Evolutionary conservation across 2,329 filamentous ascomycete species (phyloP).

Genomic region (Coniochaeta sp.): DNA sequence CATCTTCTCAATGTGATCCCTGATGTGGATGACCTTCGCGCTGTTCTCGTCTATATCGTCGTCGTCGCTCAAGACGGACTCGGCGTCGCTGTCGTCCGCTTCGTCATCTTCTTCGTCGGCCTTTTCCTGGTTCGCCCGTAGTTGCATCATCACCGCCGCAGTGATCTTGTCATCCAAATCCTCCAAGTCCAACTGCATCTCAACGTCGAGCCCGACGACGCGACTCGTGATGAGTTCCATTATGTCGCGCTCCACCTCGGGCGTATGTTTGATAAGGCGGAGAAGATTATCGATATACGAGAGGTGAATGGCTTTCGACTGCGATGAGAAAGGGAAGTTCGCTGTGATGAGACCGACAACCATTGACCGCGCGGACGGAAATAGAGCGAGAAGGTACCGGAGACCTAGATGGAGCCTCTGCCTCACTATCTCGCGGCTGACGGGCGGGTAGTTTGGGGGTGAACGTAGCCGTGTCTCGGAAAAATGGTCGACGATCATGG

Average conservation of each 20-base stretch:
- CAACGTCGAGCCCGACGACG: conserved; percentile 88
- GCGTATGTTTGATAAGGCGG: conserved; percentile 67
- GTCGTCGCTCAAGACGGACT: conserved; percentile 66
- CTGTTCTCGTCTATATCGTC: conserved; percentile 57
- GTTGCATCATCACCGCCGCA: conserved; percentile 58
- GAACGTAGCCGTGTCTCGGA: conserved; percentile 40
- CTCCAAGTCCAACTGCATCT: conserved; percentile 89
- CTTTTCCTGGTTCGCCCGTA: conserved; percentile 18
- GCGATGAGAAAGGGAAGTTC: conserved; percentile 71
- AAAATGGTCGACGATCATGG: conserved; percentile 77
- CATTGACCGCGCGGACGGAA: conserved; percentile 69
- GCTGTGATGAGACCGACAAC: conserved; percentile 59
- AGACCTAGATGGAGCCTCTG: conserved; percentile 70
- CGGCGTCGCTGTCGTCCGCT: conserved; percentile 56
- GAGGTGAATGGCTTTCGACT: conserved; percentile 71
- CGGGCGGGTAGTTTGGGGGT: conserved; percentile 43
- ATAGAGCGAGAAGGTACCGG: conserved; percentile 68
- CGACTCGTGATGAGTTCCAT: conserved; percentile 77
- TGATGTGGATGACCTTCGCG: conserved; percentile 62
- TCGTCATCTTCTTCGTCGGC: conserved; percentile 34
- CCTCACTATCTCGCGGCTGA: conserved; percentile 60
- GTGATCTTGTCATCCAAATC: conserved; percentile 86
- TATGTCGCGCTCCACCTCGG: conserved; percentile 71
- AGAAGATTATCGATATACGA: conserved; percentile 85
- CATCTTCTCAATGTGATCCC: conserved; percentile 82